Evolutionary conservation across 139 green algal genomes (phyloP).

Genomic region (Micractinium conductrix): DNA sequence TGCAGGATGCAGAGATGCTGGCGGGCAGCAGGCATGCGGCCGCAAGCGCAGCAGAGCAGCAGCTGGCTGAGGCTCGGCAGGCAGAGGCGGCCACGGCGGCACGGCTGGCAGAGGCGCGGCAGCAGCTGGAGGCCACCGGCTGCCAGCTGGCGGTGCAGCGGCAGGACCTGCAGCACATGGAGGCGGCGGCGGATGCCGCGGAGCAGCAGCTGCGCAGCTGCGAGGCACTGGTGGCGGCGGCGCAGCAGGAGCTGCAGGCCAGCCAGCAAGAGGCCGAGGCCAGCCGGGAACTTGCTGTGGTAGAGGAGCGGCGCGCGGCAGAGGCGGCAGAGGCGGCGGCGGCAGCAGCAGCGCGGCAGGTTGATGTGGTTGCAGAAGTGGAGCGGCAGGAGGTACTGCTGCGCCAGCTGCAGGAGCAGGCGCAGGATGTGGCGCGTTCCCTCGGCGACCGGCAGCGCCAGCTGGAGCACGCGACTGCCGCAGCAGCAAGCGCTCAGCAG

Average conservation of each 20-base stretch:
- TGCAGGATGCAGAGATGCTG: background rate
- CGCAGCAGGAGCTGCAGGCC: background rate
- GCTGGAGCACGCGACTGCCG: background rate
- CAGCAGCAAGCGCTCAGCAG: background rate
- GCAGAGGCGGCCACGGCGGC: background rate
- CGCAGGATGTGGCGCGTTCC: background rate
- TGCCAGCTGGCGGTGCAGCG: background rate
- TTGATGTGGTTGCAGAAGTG: background rate
- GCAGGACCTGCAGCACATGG: slow-evolving; percentile 13
- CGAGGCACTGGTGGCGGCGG: background rate
- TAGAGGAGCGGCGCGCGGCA: background rate
- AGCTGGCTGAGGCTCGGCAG: background rate
- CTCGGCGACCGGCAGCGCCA: background rate
- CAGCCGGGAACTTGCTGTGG: background rate
- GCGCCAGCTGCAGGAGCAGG: background rate
- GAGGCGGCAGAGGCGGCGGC: background rate
- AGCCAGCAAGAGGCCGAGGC: background rate
- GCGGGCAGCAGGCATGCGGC: background rate
- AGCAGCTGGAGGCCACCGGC: background rate
- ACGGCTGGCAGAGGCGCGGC: background rate
- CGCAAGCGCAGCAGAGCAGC: background rate
- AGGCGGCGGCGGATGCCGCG: background rate
- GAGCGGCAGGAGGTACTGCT: background rate
- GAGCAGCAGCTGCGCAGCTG: slow-evolving; percentile 23
- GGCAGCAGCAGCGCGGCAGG: background rate